These are phyloP conservation scores for Helminthosporium solani DNA, from an alignment of 2,329 filamentous ascomycete genomes.

Conservation along the genomic window DNA sequence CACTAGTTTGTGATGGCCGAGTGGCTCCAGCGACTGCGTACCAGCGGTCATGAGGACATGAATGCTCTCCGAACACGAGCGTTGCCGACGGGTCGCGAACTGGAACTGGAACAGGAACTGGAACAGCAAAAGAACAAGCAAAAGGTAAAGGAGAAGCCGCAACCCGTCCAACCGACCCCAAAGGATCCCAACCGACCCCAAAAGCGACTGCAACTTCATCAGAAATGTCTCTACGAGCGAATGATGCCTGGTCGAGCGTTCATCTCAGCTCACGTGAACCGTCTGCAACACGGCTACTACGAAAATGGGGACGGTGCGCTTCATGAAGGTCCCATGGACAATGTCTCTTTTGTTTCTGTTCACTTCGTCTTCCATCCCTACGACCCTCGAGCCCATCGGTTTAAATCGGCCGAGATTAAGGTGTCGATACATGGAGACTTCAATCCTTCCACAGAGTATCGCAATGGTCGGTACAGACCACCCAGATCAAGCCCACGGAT, in stretches of 20 bases:
- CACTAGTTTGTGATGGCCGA: constrained; percentile 9
- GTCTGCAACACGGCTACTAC: constrained; percentile 53
- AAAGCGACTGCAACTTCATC: constrained; percentile 29
- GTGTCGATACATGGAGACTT: constrained; percentile 39
- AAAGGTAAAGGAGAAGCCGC: constrained; percentile 5
- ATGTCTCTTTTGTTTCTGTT: constrained; percentile 52
- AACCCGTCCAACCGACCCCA: constrained; percentile 8
- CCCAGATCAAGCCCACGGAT: constrained; percentile 43
- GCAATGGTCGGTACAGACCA: constrained; percentile 14
- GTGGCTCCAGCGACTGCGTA: constrained; percentile 13
- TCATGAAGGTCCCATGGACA: constrained; percentile 45
- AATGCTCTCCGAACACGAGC: no score
- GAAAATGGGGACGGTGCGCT: constrained; percentile 39
- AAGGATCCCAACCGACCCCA: constrained; percentile 29
- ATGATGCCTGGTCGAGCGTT: constrained; percentile 51
- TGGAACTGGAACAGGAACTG: neutral
- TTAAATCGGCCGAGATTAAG: constrained; percentile 50
- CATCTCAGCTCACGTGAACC: constrained; percentile 52
- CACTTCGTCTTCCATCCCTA: constrained; percentile 54
- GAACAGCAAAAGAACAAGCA: neutral
- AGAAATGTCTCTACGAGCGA: constrained; percentile 52
- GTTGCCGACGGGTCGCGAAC: neutral
- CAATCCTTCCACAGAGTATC: constrained; percentile 7
- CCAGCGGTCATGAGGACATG: constrained; percentile 2
- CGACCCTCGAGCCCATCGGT: constrained; percentile 46